A percentile compares a stretch with the other conserved stretches of the same genome.
Conservation (phyloP, 2,329 filamentous ascomycete genomes). For the Alternaria infectoria region DNA sequence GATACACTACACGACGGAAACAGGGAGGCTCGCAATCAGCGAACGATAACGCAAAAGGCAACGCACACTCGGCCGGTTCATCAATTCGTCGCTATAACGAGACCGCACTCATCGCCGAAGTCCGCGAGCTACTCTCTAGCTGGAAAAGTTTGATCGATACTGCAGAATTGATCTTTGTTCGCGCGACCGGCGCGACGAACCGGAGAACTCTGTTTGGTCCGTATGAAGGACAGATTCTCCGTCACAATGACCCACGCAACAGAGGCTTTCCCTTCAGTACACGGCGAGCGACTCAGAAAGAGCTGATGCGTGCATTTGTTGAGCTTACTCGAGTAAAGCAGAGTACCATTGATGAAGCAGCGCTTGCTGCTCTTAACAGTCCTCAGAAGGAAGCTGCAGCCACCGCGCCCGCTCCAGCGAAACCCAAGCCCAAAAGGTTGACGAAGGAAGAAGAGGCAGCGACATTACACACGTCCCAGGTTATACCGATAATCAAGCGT, state of each 20-base stretch:
- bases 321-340: constrained; percentile 92
- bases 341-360: constrained; percentile 73
- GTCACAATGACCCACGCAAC: constrained; percentile 77
- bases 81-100: constrained; percentile 93
- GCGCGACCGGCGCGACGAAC: constrained; percentile 87
- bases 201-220: constrained; percentile 86
- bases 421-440: constrained; percentile 62
- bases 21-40: constrained; percentile 95
- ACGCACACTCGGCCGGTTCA: constrained; percentile 91
- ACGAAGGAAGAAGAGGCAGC: constrained; percentile 87
- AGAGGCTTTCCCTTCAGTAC: constrained; percentile 94
- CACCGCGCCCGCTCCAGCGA: constrained; percentile 38
- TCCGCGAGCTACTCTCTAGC: constrained; percentile 77
- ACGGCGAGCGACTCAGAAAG: constrained; percentile 86
- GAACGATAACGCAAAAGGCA: constrained; percentile 92
- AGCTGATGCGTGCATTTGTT: constrained; percentile 92
- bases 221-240: constrained; percentile 86
- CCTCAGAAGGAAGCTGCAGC: constrained; percentile 51
- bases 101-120: constrained; percentile 84
- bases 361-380: constrained; percentile 58
- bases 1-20: constrained; percentile 94
- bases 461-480: constrained; percentile 82
- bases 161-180: constrained; percentile 83
- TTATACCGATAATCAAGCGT: constrained; percentile 85
- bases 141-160: constrained; percentile 89